These are phyloP conservation scores for Ascochyta rabiei DNA, from an alignment of 2,329 filamentous ascomycete genomes.

Conservation along the genomic window DNA sequence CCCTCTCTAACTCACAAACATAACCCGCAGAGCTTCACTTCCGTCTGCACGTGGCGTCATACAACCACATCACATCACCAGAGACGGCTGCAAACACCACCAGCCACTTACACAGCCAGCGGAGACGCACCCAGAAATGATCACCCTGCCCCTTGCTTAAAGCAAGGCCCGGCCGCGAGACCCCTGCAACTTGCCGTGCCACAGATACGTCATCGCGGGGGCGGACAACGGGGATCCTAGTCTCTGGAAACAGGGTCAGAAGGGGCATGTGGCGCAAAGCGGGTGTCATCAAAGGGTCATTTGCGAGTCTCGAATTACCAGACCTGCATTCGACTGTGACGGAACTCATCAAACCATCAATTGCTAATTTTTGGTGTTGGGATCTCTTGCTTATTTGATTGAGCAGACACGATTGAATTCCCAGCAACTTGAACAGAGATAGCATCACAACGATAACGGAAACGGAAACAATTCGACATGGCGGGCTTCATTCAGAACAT, in stretches of 20 bases:
- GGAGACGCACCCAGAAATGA: slow-evolving; percentile 4
- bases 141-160: neutral
- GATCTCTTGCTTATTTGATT: no score
- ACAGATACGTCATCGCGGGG: slow-evolving; percentile 40
- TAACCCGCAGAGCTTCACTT: no score
- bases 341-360: no score
- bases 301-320: no score
- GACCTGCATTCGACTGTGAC: no score
- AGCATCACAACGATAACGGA: neutral
- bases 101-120: neutral
- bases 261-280: slow-evolving; percentile 26
- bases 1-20: no score
- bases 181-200: slow-evolving; percentile 22
- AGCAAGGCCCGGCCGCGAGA: neutral
- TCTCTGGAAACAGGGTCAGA: slow-evolving; percentile 32
- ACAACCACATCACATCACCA: no score
- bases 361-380: no score
- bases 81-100: neutral
- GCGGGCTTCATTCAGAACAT: slow-evolving; percentile 46
- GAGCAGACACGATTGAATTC: no score
- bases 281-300: slow-evolving; percentile 28
- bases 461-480: slow-evolving; percentile 19
- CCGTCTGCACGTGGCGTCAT: no score
- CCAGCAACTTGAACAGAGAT: no score
- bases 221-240: slow-evolving; percentile 18